Evolutionary conservation across 441 rosid species (phyloP).

Genomic region (Melastoma candidum): DNA sequence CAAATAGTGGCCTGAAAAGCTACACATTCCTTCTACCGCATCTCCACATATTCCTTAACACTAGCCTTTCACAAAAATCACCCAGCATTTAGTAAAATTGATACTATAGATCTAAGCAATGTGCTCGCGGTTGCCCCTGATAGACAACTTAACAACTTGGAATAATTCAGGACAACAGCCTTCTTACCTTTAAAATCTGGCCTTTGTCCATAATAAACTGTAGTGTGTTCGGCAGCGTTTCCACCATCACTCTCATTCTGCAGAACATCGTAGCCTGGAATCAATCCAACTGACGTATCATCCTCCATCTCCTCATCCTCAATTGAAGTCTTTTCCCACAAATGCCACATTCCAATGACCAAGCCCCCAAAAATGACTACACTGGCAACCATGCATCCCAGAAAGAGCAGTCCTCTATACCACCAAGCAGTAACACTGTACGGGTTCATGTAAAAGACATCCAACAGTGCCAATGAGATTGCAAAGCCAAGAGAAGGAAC

Average conservation of each 20-base stretch:
- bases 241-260: slow-evolving; percentile 12
- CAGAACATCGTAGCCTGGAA: too few species aligned
- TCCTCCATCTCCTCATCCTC: slow-evolving; percentile 17
- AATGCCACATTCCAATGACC: slow-evolving; percentile 60
- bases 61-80: too few species aligned
- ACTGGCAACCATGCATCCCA: slow-evolving; percentile 55
- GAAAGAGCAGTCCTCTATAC: slow-evolving; percentile 67
- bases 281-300: neutral
- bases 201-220: slow-evolving; percentile 53
- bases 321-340: slow-evolving; percentile 35
- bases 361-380: slow-evolving; percentile 60
- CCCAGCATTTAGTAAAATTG: too few species aligned
- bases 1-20: too few species aligned
- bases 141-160: too few species aligned
- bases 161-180: too few species aligned
- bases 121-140: too few species aligned
- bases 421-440: slow-evolving; percentile 48
- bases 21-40: too few species aligned
- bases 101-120: too few species aligned
- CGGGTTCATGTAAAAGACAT: slow-evolving; percentile 46
- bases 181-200: slow-evolving; percentile 67
- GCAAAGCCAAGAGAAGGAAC: slow-evolving; percentile 54
- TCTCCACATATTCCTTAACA: too few species aligned
- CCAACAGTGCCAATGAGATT: slow-evolving; percentile 29
- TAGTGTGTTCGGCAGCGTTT: slow-evolving; percentile 21